These are phyloP conservation scores for Geotrichum cucujoidarum DNA, from an alignment of 1,139 yeast species.

Conservation along the genomic window DNA sequence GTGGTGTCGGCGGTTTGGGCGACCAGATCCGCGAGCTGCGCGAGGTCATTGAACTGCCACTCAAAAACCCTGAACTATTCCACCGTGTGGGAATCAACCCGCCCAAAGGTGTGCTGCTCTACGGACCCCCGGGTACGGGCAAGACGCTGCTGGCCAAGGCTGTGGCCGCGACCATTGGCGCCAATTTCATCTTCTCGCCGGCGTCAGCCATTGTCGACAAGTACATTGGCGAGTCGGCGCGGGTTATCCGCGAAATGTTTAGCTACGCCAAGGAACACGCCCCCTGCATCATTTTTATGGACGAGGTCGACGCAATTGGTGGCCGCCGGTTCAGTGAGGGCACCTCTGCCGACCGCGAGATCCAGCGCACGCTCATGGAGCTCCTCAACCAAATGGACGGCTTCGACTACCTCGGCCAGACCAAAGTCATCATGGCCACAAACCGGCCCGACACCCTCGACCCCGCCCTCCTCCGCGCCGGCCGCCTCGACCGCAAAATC, in stretches of 20 bases:
- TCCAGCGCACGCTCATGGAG: conserved; percentile 98
- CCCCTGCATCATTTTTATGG: conserved; percentile 98
- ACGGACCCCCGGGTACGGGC: conserved; percentile 99
- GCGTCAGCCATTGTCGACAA: conserved; percentile 98
- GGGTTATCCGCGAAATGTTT: conserved; percentile 97
- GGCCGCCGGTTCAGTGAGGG: conserved; percentile 98
- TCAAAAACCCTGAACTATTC: conserved; percentile 95
- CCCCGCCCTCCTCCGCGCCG: conserved; percentile 98
- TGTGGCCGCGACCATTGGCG: conserved; percentile 97
- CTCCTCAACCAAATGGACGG: conserved; percentile 98
- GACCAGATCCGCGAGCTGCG: conserved; percentile 95
- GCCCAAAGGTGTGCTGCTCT: conserved; percentile 93
- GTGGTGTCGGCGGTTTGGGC: conserved; percentile 93
- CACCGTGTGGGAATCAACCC: conserved; percentile 95
- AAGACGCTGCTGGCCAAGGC: conserved; percentile 95
- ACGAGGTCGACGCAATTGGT: conserved; percentile 98
- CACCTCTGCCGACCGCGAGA: conserved; percentile 97
- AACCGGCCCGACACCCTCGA: conserved; percentile 97
- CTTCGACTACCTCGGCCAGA: conserved; percentile 92
- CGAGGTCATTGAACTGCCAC: conserved; percentile 95
- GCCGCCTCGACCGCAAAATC: conserved; percentile 94
- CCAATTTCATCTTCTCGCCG: conserved; percentile 94
- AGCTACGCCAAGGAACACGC: conserved; percentile 97
- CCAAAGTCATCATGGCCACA: conserved; percentile 98
- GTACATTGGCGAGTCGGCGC: conserved; percentile 96